Evolutionary conservation across 1,284 basidiomycete genomes (phyloP), one percentile per base, ranked within the genome.

Genomic region (Microbotryum violaceum): DNA sequence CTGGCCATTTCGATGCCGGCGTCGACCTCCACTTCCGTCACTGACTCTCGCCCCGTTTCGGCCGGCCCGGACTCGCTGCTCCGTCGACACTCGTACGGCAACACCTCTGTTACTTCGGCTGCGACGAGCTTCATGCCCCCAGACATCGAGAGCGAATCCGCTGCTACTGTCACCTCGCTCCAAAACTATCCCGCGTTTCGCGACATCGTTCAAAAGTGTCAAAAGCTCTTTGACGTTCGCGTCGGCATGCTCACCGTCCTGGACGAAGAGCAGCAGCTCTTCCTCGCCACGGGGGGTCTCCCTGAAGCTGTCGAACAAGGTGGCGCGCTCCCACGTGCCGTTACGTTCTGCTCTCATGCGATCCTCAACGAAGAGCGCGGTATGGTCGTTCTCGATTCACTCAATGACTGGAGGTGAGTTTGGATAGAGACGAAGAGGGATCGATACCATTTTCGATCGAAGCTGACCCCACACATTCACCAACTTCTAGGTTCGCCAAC

Each of bases 221-320:
- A 68, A 29, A 67, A 68, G 48, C 49, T 68, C 12, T 72, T 74
- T 57, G 62, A 61, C 31, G 58, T 69, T 4, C 49, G 58, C 8
- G 58, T 71, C 20, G 65, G 64, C 4, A 65, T 71, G 58, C 21
- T 74, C 50, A 71, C 71, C 3, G 62, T 73, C 23, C 63, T 73
- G 31, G 69, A 72, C 57, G 70, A 71, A 29, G 68, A 72, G 16
- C 58, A 62, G 25, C 71, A 72, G 57, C 60, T 72, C 31, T 72
- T 72, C 65, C 63, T 73, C 29, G 72, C 71, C 4, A 62, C 64
- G 6, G 65, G 61, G 20, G 70, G 70, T 16, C 58, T 71, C 57
- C 65, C 67, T 14, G 68, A 71, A 5, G 63, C 56, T 5, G 50
- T 67, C 29, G 62, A 63, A 23, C 51, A 29, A 25, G 51, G 51